Base-by-base conservation (phyloP, 164 flowering plant genomes). In the Platanus orientalis region DNA sequence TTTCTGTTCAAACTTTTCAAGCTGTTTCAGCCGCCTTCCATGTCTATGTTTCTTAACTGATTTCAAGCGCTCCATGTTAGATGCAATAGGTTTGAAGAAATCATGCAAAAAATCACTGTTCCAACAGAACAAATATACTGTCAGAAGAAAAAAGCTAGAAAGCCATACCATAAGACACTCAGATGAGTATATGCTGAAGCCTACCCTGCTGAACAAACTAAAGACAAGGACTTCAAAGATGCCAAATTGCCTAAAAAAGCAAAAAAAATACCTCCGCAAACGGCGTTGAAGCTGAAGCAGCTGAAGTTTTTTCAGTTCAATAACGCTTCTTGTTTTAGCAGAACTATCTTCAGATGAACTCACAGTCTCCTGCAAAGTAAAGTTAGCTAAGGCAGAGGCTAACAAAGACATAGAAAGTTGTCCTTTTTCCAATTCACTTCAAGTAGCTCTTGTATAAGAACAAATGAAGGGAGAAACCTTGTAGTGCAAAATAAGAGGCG, bases 241-340 rank as follows among this genome's bases (percentile, higher is more conserved):
- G 54, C 23, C 30, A 64, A 47, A 5, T 26, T 54, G 52, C 13
- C 36, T 13, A 32, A 60, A 52, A 54, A 21, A 21, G 57, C 7
- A 24, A 13, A 40, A 7, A 27, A 60, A 50, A 28, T 65, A 87
- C 99, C 91, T 85, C 60, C 96, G 79, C 34, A 95, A 79, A 30
- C 92, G 90, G 10, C 96, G 87, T 72, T 95, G 99, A 74, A 95
- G 92, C 67, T 77, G 79, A 71, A 95, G 79, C 62, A 95, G 73
- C 72, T 89, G 96, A 63, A 95, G 97, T 73, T 95, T 95, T 75
- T 95, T 95, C 77, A 92, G 71, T 73, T 95, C 99, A 73, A 95
- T 95, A 26, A 95, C 96, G 83, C 96, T 95, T 78, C 74, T 91
- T 58, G 99, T 95, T 71, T 87, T 91, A 26, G 95, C 85, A 66